phyloP scores from a whole-genome alignment of 495 filamentous ascomycete genomes.

The Apiosordaria backusii region DNA sequence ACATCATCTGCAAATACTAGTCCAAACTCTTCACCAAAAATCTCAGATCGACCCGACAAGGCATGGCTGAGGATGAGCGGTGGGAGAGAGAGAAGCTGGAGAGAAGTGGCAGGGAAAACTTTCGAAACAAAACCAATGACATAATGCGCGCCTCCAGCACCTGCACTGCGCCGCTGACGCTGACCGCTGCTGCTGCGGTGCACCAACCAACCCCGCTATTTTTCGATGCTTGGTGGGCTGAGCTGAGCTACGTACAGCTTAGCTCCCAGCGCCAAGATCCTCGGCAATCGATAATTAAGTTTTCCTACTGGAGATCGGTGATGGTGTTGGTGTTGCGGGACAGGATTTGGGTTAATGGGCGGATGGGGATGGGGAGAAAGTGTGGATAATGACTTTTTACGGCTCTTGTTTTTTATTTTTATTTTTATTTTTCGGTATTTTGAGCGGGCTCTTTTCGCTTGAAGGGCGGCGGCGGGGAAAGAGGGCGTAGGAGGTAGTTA shows the following conservation, averaged over 20 bases:
- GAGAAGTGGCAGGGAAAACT: background rate
- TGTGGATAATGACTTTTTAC: background rate
- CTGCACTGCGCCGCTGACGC: background rate
- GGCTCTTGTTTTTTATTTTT: background rate
- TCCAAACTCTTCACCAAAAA: background rate
- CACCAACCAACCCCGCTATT: background rate
- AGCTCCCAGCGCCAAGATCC: background rate
- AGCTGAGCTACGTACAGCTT: background rate
- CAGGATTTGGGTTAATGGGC: no score
- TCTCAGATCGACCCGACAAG: background rate
- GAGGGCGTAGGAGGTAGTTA: no score
- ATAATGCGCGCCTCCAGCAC: background rate
- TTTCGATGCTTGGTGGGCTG: background rate
- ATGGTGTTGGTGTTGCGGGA: no score
- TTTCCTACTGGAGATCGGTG: background rate
- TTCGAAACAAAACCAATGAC: background rate
- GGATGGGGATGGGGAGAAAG: background rate
- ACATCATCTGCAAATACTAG: conserved; percentile 52
- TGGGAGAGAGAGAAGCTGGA: background rate
- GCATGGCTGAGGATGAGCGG: background rate
- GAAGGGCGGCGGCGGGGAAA: background rate
- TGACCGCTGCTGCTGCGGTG: background rate
- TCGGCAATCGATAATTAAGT: background rate
- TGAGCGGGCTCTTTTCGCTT: background rate
- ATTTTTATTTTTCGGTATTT: background rate